phyloP scores from a whole-genome alignment of 345 rosid species.

The Syzygium aromaticum region DNA sequence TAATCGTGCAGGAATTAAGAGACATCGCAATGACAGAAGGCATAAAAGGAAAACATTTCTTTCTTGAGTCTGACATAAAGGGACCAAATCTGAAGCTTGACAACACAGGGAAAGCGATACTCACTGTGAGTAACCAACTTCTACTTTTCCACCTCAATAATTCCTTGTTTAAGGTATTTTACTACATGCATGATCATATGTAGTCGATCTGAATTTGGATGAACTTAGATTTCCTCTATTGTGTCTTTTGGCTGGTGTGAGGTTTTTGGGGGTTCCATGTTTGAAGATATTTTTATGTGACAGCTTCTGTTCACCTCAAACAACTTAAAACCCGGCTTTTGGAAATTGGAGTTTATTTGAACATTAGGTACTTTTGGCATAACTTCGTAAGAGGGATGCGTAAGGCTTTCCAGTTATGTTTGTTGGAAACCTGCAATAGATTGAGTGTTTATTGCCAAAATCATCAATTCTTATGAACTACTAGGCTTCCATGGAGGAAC shows the following conservation, averaged over 20 bases:
- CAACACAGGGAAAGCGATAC: slow-evolving; percentile 83
- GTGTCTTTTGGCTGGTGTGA: background rate
- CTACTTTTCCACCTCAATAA: background rate
- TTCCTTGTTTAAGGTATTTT: background rate
- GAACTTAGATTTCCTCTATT: background rate
- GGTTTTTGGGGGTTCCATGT: background rate
- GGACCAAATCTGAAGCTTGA: slow-evolving; percentile 85
- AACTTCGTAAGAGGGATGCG: background rate
- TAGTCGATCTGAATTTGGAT: background rate
- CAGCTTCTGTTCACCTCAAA: background rate
- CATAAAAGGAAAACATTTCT: slow-evolving; percentile 68
- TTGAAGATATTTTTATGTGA: background rate
- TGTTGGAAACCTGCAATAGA: background rate
- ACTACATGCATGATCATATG: background rate
- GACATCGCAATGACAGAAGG: slow-evolving; percentile 60
- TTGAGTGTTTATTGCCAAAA: background rate
- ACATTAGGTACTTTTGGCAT: background rate
- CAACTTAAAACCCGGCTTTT: background rate
- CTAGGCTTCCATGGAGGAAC: background rate
- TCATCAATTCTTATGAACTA: background rate
- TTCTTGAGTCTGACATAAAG: slow-evolving; percentile 80
- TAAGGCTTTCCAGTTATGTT: background rate
- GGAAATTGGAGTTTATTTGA: background rate
- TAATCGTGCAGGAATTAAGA: slow-evolving; percentile 52
- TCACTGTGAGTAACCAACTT: slow-evolving; percentile 48